Base-by-base conservation (phyloP, 2,329 filamentous ascomycete species). In the Fusarium floridanum region DNA sequence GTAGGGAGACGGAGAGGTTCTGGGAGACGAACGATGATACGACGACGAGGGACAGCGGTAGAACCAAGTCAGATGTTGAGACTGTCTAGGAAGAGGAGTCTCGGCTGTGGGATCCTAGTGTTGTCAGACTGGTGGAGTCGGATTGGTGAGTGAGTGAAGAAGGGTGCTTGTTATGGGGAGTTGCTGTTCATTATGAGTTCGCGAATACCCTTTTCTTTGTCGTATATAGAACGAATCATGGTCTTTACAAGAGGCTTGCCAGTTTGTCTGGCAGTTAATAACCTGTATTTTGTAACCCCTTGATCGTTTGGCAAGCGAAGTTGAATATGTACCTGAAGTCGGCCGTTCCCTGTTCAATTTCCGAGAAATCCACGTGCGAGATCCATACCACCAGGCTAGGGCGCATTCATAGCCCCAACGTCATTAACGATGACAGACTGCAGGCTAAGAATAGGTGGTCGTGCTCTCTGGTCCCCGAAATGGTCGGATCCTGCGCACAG, bases 1-100 rank as follows among this genome's bases (percentile, higher is more conserved):
- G 82, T 34, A 76, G 56, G 32, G 57, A 81, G 60, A 68, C 75
- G 55, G 81, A 82, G 14, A 78, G 74, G 17, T 85, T 85, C 68
- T 85, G 83, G 84, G 82, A 83, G 57, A 69, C 36, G 27, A 36
- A 34, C 16, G 65, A 67, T 12, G 36, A 32, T 8, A 34, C 67
- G n/a, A 22, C n/a, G 20, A 45, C 41, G 50, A 14, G 20, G 39
- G 41, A 56, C 16, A 56, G 27, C 12, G 48, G 17, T n/a, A 66
- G 71, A 29, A 36, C n/a, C 5, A 68, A 70, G 59, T 41, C 69
- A 12, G 55, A 64, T 27, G 43, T 34, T 9, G 71, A 67, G 24
- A 43, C 50, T 27, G 72, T 69, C 24, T 71, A 57, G 61, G 24
- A 22, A 8, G 24, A 55, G 27, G 11, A 34, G 41, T 9, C 6